Conservation (phyloP, 805 yeast genomes). For the Ogataea saltuana region DNA sequence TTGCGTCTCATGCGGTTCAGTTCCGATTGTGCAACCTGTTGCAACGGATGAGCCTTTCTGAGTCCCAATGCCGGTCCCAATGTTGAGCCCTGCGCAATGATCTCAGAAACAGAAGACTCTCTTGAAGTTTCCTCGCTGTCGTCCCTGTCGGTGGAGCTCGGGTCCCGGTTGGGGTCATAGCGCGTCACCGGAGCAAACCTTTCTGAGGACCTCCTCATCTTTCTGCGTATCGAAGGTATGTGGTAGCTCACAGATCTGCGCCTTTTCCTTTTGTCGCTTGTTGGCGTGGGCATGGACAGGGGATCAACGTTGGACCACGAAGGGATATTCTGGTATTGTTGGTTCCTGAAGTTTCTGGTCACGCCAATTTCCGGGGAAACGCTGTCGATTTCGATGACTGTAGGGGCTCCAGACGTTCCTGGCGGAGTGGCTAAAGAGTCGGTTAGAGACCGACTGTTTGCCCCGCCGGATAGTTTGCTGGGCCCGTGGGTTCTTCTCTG, state of each 20-base stretch:
- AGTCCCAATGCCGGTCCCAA: no score
- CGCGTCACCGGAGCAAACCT: constrained; percentile 39
- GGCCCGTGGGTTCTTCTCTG: background rate
- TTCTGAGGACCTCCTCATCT: constrained; percentile 66
- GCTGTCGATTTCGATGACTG: constrained; percentile 18
- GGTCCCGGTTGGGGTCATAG: background rate
- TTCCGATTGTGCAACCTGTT: constrained; percentile 12
- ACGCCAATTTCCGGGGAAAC: constrained; percentile 22
- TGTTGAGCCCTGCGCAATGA: no score
- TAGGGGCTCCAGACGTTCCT: constrained; percentile 6
- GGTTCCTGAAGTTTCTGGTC: background rate
- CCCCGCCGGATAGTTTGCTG: background rate
- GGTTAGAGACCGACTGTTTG: constrained; percentile 3
- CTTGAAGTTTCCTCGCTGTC: constrained; percentile 7
- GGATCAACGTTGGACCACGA: constrained; percentile 26
- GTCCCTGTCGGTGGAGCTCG: constrained; percentile 8
- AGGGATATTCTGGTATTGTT: background rate
- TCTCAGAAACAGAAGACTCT: constrained; percentile 9
- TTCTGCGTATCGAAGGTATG: constrained; percentile 64
- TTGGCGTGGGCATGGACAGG: constrained; percentile 27
- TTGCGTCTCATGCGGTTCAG: constrained; percentile 12
- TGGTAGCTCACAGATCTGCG: constrained; percentile 64
- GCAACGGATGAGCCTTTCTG: constrained; percentile 12
- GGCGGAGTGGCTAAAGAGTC: constrained; percentile 18
- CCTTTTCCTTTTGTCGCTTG: constrained; percentile 39